phyloP scores from a whole-genome alignment of 2,329 filamentous ascomycete species.

The Xylaria sp. region DNA sequence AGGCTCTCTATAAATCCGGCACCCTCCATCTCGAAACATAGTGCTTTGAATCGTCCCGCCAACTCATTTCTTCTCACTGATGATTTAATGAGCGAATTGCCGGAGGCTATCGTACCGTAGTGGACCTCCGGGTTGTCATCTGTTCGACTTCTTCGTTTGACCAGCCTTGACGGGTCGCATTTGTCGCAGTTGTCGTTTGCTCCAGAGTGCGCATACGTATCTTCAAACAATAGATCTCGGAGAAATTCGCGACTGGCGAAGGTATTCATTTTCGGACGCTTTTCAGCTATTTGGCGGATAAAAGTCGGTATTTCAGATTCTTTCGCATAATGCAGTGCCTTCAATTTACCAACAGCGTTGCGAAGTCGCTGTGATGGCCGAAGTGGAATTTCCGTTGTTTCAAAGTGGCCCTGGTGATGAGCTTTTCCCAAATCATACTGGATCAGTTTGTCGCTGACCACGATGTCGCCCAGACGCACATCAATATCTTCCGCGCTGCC shows the following conservation, averaged over 20 bases:
- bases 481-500: constrained; percentile 35
- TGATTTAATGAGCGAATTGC: constrained; percentile 31
- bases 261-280: not conserved
- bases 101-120: constrained; percentile 39
- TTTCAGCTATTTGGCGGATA: constrained; percentile 2
- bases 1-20: constrained; percentile 23
- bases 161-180: constrained; percentile 11
- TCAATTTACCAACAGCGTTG: constrained; percentile 4
- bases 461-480: constrained; percentile 47
- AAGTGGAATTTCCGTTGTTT: constrained; percentile 14
- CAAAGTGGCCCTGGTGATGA: constrained; percentile 8
- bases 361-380: constrained; percentile 8
- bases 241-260: not conserved
- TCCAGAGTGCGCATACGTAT: constrained; percentile 13
- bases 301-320: constrained; percentile 2
- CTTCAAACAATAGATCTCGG: constrained; percentile 14
- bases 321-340: not conserved
- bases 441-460: constrained; percentile 37
- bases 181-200: not conserved
- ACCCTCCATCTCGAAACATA: constrained; percentile 39
- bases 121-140: constrained; percentile 23
- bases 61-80: constrained; percentile 23
- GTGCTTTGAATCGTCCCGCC: not conserved
- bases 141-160: not conserved
- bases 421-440: constrained; percentile 37